These are phyloP conservation scores for Fusarium longipes DNA, from an alignment of 2,329 filamentous ascomycete species.

Conservation along the genomic window DNA sequence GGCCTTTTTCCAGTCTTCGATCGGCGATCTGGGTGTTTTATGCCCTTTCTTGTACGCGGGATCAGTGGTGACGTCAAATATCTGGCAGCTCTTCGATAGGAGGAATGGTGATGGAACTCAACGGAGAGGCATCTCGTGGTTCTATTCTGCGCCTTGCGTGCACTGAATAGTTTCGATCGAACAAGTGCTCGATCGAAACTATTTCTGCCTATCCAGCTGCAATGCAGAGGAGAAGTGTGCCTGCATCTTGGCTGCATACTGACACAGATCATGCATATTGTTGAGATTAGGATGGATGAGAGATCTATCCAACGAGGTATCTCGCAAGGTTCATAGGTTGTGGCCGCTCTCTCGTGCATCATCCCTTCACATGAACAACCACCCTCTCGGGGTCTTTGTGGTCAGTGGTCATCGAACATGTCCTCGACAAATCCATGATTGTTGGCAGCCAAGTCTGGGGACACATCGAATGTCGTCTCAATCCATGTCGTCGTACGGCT, in stretches of 20 bases:
- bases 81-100: constrained; percentile 1
- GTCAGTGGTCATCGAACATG: neutral
- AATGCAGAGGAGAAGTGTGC: constrained; percentile 11
- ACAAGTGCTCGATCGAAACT: constrained; percentile 2
- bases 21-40: constrained; percentile 21
- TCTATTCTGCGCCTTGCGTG: constrained; percentile 6
- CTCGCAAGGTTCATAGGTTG: neutral
- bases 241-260: constrained; percentile 16
- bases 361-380: neutral
- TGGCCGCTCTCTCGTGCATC: neutral
- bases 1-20: constrained; percentile 5
- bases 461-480: neutral
- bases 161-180: constrained; percentile 19
- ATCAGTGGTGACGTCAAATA: constrained; percentile 25
- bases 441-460: neutral
- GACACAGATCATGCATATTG: constrained; percentile 1
- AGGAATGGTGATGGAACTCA: constrained; percentile 33
- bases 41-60: neutral
- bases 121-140: constrained; percentile 2
- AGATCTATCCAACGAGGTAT: neutral
- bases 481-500: neutral
- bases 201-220: neutral
- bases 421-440: neutral
- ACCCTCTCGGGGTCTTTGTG: neutral
- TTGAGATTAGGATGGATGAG: neutral